Evolutionary conservation across 306 rosid genomes (phyloP), one percentile per base, ranked within the genome.

Genomic region (Aeschynomene evenia): DNA sequence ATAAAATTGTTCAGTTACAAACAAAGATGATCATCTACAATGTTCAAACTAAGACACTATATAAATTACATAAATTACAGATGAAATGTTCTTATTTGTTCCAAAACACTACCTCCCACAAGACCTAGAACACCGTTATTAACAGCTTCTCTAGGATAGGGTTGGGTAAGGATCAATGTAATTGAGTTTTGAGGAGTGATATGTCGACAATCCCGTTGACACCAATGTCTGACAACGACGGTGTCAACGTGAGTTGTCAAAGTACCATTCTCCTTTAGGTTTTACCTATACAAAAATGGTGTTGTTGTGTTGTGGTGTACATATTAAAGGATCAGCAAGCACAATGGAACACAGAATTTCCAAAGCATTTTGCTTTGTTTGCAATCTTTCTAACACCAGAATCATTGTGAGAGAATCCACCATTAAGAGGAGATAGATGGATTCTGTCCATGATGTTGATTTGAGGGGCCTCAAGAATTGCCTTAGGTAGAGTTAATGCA

Each of bases 371-470:
- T 46, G 96, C 83, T 68, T 90, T 88, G 21, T 77, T 50, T 12
- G 89, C 88, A 37, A 91, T 85, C 85, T 81, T 91, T 79, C 73
- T 82, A 73, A 94, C 97, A 53, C 91, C 89, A 12, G 83, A 71
- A 83, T 91, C 96, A 66, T 68, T 74, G 53, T 72, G 81, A 49
- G 87, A 74, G 77, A 71, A 77, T 81, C 76, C 87, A 19, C 85
- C 78, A 79, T 34, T 77, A 46, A 54, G 15, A 56, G 97, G 84
- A 63, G 99, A 84, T 26, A 87, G 33, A 46, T 85, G 89, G 83
- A 94, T 94, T 83, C 97, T 87, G 85, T 91, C 99, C 99, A 94
- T 94, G 73, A 94, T 36, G 72, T 94, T 94, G 39, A 89, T 71
- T 82, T 63, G 56, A 1, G 99, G 99, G 77, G 97, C 97, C 78